Evolutionary conservation across 306 rosid genomes (phyloP), one percentile per base, ranked within the genome.

Genomic region (Cicer arietinum): DNA sequence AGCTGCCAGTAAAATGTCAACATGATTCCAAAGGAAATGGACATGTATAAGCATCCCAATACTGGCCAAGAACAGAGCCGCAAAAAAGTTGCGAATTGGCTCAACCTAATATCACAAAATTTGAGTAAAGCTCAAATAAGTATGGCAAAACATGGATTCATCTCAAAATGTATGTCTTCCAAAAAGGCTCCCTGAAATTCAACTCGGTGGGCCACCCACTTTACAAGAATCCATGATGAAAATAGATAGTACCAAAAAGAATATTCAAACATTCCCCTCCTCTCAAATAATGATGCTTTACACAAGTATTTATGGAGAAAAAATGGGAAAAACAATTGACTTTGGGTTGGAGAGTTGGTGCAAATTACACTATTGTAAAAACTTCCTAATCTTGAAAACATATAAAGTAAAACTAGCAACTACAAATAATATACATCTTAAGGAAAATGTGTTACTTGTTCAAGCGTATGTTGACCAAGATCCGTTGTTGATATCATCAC

Each of bases 401-500:
- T 66, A 35, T 56, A 6, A 51, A 17, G 67, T 69, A 80, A 59
- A 80, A 62, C 45, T 65, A 47, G 51, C n/a, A 42, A 56, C 58
- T 56, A 45, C 78, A 54, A 63, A 77, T 47, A 78, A 65, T 45
- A 65, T 43, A 80, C 53, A 57, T 65, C 45, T 37, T 20, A 71
- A 66, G 77, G 77, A 78, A 50, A 72, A 70, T 66, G 58, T 30
- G 63, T 73, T 88, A 90, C 99, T 79, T 94, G 97, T 77, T 94
- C 97, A 75, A 94, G 92, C 8, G 99, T 92, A 81, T 94, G 99
- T 77, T 94, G 99, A 79, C 92, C 99, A 77, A 94, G 99, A 90
- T 89, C 97, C 67, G 99, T 95, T 6, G 99, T 95, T 75, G 98
- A 89, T 81, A 95, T 92, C 98, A 95, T 95, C 83, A 95, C 98